Evolutionary conservation across 2,329 filamentous ascomycete species (phyloP), one percentile per base, ranked within the genome.

Genomic region (Trichoderma arundinaceum): DNA sequence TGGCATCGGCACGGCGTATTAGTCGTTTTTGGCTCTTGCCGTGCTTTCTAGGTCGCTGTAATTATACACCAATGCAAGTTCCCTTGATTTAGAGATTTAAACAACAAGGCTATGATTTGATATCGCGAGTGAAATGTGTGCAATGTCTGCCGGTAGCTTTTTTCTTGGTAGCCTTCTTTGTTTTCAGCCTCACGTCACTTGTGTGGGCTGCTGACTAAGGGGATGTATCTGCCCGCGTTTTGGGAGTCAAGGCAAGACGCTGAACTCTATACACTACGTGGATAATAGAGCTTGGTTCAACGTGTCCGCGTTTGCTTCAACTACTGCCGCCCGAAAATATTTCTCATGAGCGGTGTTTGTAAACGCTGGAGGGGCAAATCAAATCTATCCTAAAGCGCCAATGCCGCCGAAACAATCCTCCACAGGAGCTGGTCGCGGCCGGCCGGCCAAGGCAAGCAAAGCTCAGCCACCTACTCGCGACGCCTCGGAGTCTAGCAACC

Each of bases 21-120:
- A 75, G 75, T 77, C 71, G 73, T 77, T 77, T 28, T 71, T 77
- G 79, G 78, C 77, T 78, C 73, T 56, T 80, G 79, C 78, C 78
- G 75, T 77, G 78, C 78, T 77, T 78, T 79, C 78, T 80, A 80
- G 77, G 78, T 83, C 84, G 83, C 81, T 87, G 84, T 87, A 87
- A 86, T 86, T 86, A 86, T 85, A 84, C 78, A 82, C 79, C 79
- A 82, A 82, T 78, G 83, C 83, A 83, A 84, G 83, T 84, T 82
- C 81, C 79, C 75, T 78, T 79, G 75, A 71, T 75, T 61, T 67
- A 62, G 28, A 62, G 60, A 62, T 62, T 33, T 28, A 61, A 43
- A 46, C 54, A 41, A 53, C 15, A 22, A 22, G 1, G 32, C 48
- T 59, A 7, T 51, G 38, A 39, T 43, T n/a, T 46, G 41, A 54